Evolutionary conservation across 2,329 filamentous ascomycete species (phyloP), one percentile per base, ranked within the genome.

Genomic region (Alternaria sp.): DNA sequence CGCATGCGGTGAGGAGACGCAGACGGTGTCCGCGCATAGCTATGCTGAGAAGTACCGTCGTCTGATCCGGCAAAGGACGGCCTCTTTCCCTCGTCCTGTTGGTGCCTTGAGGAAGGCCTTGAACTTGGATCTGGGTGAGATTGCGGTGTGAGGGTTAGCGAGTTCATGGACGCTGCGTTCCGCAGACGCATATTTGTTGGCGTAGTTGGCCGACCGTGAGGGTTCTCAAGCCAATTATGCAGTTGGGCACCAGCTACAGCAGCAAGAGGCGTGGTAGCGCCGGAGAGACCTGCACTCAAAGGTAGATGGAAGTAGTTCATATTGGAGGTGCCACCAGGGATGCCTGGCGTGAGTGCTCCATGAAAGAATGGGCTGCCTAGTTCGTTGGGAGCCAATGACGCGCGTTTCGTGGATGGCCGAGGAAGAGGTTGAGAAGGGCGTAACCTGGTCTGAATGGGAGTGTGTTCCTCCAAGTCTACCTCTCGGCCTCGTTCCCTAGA

Each of bases 291-390:
- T 25, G 87, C 86, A 9, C 89, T 88, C 5, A 95, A 84, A 69
- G 94, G 92, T 18, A 91, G 88, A 77, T 94, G 92, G 75, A 96
- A 95, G 79, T 95, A 96, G 77, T 90, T 90, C 72, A 95, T 85
- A 71, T 92, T 94, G 11, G 90, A 90, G 11, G 91, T 90, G 28
- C 90, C 91, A 61, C 92, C 91, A 6, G 91, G 86, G 82, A 72
- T 69, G 84, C 90, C 71, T 87, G 83, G 79, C 87, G 90, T 71
- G 83, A 88, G 76, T 81, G 78, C 78, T 67, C 80, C 76, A 18
- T 77, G 74, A 30, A 82, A 72, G 41, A 79, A 69, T 23, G 80
- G 75, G 54, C 76, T 80, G n/a, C 76, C 72, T 58, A 76, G 76
- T 51, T 81, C 79, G 41, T 69, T 71, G 8, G 75, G 74, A 47